Percentiles rank a stretch among this genome's conserved stretches.
Conservation (phyloP, 2,329 filamentous ascomycete genomes). For the Aureobasidium sp. region DNA sequence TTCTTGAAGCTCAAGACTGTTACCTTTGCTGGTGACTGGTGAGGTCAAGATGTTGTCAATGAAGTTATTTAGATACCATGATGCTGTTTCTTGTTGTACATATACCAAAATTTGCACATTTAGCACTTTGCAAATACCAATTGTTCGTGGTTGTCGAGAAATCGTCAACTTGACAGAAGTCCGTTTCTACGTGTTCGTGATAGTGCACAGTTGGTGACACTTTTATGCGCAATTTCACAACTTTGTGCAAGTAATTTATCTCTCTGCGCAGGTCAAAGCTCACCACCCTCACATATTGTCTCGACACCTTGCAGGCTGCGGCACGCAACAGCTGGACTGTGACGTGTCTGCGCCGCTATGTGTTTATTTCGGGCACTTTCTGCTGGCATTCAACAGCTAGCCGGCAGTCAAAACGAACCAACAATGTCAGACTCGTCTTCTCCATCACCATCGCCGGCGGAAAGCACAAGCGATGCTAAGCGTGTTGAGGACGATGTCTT, state of each 20-base stretch:
- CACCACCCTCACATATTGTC: neutral
- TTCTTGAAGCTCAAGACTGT: slow-evolving; percentile 30
- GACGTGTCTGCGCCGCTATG: neutral
- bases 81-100: neutral
- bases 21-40: slow-evolving; percentile 17
- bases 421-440: neutral
- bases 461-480: neutral
- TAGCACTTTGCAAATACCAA: neutral
- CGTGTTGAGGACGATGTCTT: neutral
- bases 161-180: too few relatives aligned
- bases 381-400: neutral
- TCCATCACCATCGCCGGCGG: neutral
- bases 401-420: neutral
- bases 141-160: neutral
- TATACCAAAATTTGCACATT: neutral
- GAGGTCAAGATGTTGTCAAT: neutral
- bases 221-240: neutral
- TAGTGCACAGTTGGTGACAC: too few relatives aligned
- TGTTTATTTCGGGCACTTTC: neutral
- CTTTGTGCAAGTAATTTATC: neutral
- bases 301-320: slow-evolving; percentile 2
- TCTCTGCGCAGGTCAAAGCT: neutral
- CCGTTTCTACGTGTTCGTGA: neutral
- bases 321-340: neutral
- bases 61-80: neutral